These are phyloP conservation scores for Bryoerythrophyllum caledonicum DNA, from an alignment of 225 moss, liverwort and hornwort species.

Conservation along the genomic window DNA sequence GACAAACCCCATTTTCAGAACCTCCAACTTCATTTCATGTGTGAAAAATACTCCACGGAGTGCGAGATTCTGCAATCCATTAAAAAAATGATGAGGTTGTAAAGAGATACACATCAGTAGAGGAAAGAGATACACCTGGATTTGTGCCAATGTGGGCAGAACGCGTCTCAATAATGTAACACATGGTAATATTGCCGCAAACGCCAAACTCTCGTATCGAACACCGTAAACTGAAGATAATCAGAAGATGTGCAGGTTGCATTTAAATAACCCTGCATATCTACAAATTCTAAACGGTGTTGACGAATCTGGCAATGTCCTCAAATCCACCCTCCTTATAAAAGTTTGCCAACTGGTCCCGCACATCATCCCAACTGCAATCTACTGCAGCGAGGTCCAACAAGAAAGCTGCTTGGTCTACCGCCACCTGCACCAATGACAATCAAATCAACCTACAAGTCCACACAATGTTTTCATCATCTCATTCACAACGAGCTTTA, in stretches of 20 bases:
- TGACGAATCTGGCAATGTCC: conserved; percentile 68
- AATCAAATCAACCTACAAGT: background rate
- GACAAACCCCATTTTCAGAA: background rate
- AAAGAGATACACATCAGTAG: background rate
- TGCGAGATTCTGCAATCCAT: background rate
- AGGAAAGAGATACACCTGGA: background rate
- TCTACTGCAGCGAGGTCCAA: conserved; percentile 84
- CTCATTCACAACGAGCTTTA: background rate
- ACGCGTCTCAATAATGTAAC: background rate
- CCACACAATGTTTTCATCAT: background rate
- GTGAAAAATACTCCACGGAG: background rate
- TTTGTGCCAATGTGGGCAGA: background rate
- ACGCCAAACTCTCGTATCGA: background rate
- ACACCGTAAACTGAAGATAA: background rate
- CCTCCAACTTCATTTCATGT: too few species aligned
- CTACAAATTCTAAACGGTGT: conserved; percentile 51
- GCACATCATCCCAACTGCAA: conserved; percentile 80
- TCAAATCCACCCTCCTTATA: conserved; percentile 80
- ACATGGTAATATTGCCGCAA: background rate
- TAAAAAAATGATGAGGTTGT: background rate
- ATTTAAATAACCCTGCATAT: conserved; percentile 8
- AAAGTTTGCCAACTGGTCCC: conserved; percentile 73
- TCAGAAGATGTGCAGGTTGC: background rate
- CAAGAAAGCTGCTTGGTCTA: conserved; percentile 96
- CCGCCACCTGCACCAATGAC: conserved; percentile 48